Percentiles rank a stretch among this genome's conserved stretches.
phyloP scores from a whole-genome alignment of 352 stramenopile genomes.

The Pythium phragmitis region DNA sequence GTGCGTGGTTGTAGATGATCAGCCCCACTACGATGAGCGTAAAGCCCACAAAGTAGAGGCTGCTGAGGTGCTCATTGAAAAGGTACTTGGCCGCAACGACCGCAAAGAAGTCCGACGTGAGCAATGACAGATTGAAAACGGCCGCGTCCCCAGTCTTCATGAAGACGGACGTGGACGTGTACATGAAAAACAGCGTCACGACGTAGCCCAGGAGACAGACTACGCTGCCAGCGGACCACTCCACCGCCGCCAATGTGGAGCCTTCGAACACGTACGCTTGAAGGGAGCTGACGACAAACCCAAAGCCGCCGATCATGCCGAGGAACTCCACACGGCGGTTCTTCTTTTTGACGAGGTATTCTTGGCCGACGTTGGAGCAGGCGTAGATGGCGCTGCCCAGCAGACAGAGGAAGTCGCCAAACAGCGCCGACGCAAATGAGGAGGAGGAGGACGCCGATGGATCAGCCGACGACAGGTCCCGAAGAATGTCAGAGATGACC shows the following conservation, averaged over 20 bases:
- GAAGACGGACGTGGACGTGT: slow-evolving; percentile 85
- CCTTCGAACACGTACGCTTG: slow-evolving; percentile 88
- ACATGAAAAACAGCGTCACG: slow-evolving; percentile 88
- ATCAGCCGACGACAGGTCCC: slow-evolving; percentile 33
- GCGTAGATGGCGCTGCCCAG: slow-evolving; percentile 91
- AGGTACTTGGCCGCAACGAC: slow-evolving; percentile 89
- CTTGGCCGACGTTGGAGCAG: slow-evolving; percentile 90
- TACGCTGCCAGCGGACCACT: slow-evolving; percentile 55
- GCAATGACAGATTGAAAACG: slow-evolving; percentile 95
- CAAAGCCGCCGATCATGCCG: slow-evolving; percentile 92
- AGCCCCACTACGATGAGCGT: slow-evolving; percentile 73
- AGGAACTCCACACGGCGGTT: slow-evolving; percentile 91
- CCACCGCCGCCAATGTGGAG: slow-evolving; percentile 32
- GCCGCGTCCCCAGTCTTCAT: slow-evolving; percentile 90
- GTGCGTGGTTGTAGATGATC: slow-evolving; percentile 69
- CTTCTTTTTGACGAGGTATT: slow-evolving; percentile 86
- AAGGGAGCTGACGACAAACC: slow-evolving; percentile 84
- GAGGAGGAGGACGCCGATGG: slow-evolving; percentile 32
- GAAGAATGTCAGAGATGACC: slow-evolving; percentile 83
- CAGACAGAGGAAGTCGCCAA: slow-evolving; percentile 92
- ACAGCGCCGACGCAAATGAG: slow-evolving; percentile 46
- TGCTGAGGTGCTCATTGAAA: slow-evolving; percentile 74
- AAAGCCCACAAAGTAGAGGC: slow-evolving; percentile 89
- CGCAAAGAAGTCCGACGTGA: slow-evolving; percentile 95
- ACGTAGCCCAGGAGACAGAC: slow-evolving; percentile 78